These are phyloP conservation scores for Suillus subalutaceus DNA, from an alignment of 768 basidiomycete genomes.

Conservation along the genomic window DNA sequence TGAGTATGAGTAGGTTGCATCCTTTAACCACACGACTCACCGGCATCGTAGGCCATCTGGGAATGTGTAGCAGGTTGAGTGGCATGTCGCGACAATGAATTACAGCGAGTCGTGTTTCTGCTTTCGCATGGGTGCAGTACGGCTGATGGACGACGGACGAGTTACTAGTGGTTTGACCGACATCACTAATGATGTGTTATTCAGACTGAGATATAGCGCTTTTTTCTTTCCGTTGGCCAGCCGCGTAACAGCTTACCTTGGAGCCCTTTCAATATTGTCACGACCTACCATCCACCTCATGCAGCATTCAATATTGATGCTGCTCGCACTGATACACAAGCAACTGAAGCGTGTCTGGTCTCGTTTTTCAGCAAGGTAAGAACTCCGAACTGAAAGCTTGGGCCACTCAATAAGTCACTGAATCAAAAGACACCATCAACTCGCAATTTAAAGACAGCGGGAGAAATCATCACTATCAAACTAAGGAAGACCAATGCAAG, in stretches of 20 bases:
- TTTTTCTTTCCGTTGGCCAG: not conserved
- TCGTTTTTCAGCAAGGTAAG: not conserved
- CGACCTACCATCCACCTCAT: not conserved
- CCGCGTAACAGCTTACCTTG: not conserved
- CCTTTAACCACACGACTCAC: no score
- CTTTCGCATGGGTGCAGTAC: no score
- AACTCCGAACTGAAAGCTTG: not conserved
- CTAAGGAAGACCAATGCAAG: not conserved
- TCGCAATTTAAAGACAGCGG: not conserved
- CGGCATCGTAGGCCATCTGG: no score
- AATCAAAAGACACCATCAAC: not conserved
- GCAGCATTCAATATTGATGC: not conserved
- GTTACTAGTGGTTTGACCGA: slow-evolving; percentile 4
- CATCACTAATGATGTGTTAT: not conserved
- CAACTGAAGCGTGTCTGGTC: not conserved
- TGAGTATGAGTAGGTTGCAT: no score
- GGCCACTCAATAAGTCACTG: not conserved
- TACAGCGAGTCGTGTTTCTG: no score
- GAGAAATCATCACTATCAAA: not conserved
- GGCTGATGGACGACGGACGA: no score
- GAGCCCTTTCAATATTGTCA: not conserved
- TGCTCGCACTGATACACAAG: not conserved
- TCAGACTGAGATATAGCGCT: not conserved
- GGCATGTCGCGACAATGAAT: no score
- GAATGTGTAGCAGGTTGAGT: no score